Percentiles rank a stretch among this genome's conserved stretches.
Evolutionary conservation across 179 eudicot species (phyloP).

Genomic region (Silene noctiflora): DNA sequence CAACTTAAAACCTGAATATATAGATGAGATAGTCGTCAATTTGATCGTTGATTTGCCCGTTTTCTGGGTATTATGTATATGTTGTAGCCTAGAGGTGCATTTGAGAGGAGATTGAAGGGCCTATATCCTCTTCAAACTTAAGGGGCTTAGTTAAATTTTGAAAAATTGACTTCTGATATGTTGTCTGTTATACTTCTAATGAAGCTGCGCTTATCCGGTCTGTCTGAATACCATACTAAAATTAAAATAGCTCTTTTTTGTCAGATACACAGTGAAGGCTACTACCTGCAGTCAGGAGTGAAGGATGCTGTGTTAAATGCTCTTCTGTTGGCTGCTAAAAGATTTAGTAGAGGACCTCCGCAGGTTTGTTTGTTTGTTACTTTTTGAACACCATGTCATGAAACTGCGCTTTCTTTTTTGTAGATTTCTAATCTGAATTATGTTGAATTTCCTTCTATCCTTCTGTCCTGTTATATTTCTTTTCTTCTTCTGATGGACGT

Average conservation of each 20-base stretch:
- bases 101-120: not conserved
- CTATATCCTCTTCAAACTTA: not conserved
- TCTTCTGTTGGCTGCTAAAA: slow-evolving; percentile 79
- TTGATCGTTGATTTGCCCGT: not conserved
- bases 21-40: not conserved
- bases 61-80: not conserved
- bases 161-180: not conserved
- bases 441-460: not conserved
- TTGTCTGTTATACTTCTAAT: not conserved
- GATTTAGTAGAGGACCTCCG: slow-evolving; percentile 86
- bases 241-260: slow-evolving; percentile 5
- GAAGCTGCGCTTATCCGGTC: not conserved
- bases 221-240: not conserved
- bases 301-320: slow-evolving; percentile 80
- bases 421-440: not conserved
- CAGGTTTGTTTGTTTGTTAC: slow-evolving; percentile 50
- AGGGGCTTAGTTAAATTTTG: not conserved
- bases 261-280: slow-evolving; percentile 88
- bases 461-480: not conserved
- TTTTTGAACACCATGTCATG: not conserved
- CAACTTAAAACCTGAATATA: not conserved
- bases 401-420: not conserved
- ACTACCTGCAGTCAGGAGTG: slow-evolving; percentile 63
- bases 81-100: not conserved
- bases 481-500: not conserved